A percentile compares a stretch with the other conserved stretches of the same genome.
Conservation (phyloP, 495 filamentous ascomycete genomes). For the Penicillium lagena region DNA sequence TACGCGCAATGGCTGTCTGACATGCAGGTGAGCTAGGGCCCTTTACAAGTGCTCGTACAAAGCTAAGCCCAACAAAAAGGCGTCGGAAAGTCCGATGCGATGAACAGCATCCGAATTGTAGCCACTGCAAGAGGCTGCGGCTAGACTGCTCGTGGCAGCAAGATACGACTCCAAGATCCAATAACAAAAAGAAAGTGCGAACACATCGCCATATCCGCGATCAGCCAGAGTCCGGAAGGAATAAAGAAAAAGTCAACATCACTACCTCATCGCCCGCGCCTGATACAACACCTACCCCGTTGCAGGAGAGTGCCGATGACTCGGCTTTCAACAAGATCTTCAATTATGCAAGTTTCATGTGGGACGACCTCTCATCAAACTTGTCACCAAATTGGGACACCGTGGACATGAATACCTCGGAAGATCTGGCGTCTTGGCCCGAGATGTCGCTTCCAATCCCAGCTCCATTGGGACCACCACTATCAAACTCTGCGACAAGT, state of each 20-base stretch:
- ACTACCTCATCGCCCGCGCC: neutral
- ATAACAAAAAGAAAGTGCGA: slow-evolving; percentile 3
- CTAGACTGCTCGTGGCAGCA: slow-evolving; percentile 8
- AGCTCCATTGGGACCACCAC: neutral
- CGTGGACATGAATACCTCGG: slow-evolving; percentile 1
- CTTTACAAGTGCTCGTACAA: too few relatives aligned
- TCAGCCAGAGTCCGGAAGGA: too few relatives aligned
- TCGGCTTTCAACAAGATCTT: slow-evolving; percentile 22
- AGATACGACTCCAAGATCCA: neutral
- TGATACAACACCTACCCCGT: too few relatives aligned
- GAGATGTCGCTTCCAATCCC: slow-evolving; percentile 1
- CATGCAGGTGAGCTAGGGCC: slow-evolving; percentile 1
- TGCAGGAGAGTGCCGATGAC: neutral
- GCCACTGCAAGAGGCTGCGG: slow-evolving; percentile 25
- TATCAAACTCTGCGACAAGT: neutral
- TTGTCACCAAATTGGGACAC: slow-evolving; percentile 1
- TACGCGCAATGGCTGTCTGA: slow-evolving; percentile 9
- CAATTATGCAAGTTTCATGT: slow-evolving; percentile 32
- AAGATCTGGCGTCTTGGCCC: slow-evolving; percentile 2
- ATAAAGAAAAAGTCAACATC: neutral
- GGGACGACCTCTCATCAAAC: slow-evolving; percentile 17
- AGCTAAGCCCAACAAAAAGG: neutral
- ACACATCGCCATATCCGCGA: neutral
- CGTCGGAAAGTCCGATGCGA: slow-evolving; percentile 20
- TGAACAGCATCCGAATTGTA: slow-evolving; percentile 31